Evolutionary conservation across 139 green algal species (phyloP), one percentile per base, ranked within the genome.

Genomic region (Closterium sp.): DNA sequence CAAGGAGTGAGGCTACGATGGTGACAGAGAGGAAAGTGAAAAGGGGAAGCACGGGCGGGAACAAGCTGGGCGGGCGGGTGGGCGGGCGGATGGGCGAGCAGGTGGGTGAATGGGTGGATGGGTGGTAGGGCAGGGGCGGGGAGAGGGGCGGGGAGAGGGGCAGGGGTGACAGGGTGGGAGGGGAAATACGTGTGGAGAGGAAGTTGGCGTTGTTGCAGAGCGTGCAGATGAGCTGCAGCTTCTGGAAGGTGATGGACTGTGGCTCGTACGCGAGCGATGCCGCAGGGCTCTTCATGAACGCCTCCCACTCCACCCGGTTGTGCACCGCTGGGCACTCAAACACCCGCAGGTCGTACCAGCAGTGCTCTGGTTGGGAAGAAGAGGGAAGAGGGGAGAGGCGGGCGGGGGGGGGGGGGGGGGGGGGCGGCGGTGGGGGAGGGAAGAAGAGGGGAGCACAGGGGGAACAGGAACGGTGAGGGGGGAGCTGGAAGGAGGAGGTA

Each of bases 161-260:
- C 32, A 2, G 32, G 32, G 32, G 32, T 38, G 32, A 38, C 32
- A 4, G 32, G 32, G 32, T 38, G 2, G 32, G 32, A 4, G 32
- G 32, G 32, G 32, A 2, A 4, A 45, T 45, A 45, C 38, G 38
- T 6, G 38, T 10, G 38, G 38, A 73, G 50, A 73, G 50, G 50
- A 73, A 73, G 50, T 21, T 73, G 50, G 50, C 50, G 95, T 97
- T 97, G 96, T 97, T 97, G 95, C 96, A 97, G 84, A 97, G 92
- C 27, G 95, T 95, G 86, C 94, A 95, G 32, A 97, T 94, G 70
- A 92, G 95, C 85, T 96, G 94, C 30, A 97, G 92, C 87, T 95
- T 95, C 70, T 95, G 85, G 92, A 96, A 97, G 28, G 94, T 96
- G 22, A 88, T 45, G 73, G 94, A 91, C 19, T 95, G 31, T 7